A percentile compares a stretch with the other conserved stretches of the same genome.
Evolutionary conservation across 1,284 basidiomycete species (phyloP).

Genomic region (Apiotrichum gracile): DNA sequence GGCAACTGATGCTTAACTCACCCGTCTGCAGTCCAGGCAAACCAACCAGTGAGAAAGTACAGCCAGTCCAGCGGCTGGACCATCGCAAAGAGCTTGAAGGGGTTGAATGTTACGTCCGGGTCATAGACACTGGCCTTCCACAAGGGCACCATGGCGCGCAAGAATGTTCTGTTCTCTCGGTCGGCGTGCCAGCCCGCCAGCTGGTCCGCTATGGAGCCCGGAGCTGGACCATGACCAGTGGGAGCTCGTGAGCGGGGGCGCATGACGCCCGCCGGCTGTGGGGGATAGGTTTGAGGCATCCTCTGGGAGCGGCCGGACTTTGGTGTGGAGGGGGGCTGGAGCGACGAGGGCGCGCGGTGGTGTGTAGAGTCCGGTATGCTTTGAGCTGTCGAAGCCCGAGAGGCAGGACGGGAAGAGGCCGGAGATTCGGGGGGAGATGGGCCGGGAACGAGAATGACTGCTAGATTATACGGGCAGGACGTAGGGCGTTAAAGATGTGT

Average conservation of each 20-base stretch:
- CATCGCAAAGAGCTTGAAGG: conserved; percentile 43
- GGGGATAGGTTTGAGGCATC: not conserved
- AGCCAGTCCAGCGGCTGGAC: conserved; percentile 52
- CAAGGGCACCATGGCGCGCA: conserved; percentile 28
- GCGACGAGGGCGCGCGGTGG: not conserved
- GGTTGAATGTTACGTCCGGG: conserved; percentile 32
- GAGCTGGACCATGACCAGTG: not conserved
- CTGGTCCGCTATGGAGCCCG: conserved; percentile 24
- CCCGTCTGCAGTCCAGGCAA: conserved; percentile 46
- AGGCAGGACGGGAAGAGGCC: not conserved
- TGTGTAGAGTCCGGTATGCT: not conserved
- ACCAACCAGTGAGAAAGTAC: conserved; percentile 54
- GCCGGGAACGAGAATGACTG: not conserved
- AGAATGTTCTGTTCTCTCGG: conserved; percentile 24
- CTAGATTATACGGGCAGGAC: not conserved
- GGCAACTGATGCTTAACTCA: not conserved
- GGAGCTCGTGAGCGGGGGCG: not conserved
- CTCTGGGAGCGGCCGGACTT: not conserved
- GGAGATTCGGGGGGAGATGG: not conserved
- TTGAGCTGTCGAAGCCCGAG: not conserved
- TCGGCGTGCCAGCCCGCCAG: conserved; percentile 36
- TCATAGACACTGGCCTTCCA: conserved; percentile 5
- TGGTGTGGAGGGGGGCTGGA: not conserved
- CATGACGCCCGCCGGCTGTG: not conserved
- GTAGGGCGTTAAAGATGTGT: not conserved